Evolutionary conservation across 305 asterid genomes (phyloP), one percentile per base, ranked within the genome.

Genomic region (Striga hermonthica): DNA sequence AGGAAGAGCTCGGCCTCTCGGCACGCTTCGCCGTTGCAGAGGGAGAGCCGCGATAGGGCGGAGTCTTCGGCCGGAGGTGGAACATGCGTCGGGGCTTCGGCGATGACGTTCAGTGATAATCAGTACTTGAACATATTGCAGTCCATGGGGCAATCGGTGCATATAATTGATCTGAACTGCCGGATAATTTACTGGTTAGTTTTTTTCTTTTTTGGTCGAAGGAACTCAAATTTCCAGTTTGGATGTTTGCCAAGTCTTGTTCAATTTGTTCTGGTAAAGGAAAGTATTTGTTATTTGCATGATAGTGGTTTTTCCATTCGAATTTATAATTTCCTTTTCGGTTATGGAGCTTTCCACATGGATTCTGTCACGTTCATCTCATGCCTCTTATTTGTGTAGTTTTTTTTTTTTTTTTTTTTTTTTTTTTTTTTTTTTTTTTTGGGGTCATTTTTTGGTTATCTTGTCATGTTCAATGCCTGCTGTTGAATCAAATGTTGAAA

Each of bases 121-220:
- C 96, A 94, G 79, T 88, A 91, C 75, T 80, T 85, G 89, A 90
- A 82, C 53, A 88, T 91, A 76, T 79, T 94, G 80, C 96, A 94
- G 83, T 91, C 99, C 35, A 94, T 94, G 95, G 98, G 97, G 62
- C 97, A 94, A 67, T 76, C 96, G 0, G 88, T 91, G 74, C 96
- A 94, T 73, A 84, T 94, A 81, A 71, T 83, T 79, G 97, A 91
- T 83, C 80, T 80, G 35, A 76, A 79, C 67, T 54, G 48, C 67
- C 87, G 85, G 40, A 75, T 94, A 53, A 82, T 86, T 72, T 88
- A 88, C 86, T 94, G 99, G 99, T 90, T 75, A 80, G 91, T 84
- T 60, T n/a, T n/a, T n/a, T n/a, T n/a, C n/a, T n/a, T n/a, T n/a
- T n/a, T n/a, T 57, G 66, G 31, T 68, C 49, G 69, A 71, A 65